A percentile compares a stretch with the other conserved stretches of the same genome.
Evolutionary conservation across 2,329 filamentous ascomycete species (phyloP).

Genomic region (Aspergillus uvarum): DNA sequence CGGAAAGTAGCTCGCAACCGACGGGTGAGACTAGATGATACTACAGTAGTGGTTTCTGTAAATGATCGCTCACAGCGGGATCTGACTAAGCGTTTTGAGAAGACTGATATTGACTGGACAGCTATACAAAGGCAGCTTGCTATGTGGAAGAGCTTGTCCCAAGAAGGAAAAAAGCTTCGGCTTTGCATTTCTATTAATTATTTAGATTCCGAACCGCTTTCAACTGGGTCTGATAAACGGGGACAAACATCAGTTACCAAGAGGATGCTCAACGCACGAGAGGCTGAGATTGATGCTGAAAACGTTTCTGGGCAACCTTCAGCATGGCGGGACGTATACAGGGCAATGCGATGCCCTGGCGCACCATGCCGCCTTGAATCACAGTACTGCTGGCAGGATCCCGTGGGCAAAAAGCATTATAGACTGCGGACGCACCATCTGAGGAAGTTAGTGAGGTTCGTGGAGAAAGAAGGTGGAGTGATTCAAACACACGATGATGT

Average conservation of each 20-base stretch:
- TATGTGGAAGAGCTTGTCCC: conserved; percentile 21
- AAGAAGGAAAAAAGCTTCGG: conserved; percentile 23
- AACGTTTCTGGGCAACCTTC: conserved; percentile 24
- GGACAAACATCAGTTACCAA: conserved; percentile 17
- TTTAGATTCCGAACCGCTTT: conserved; percentile 17
- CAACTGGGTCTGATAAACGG: neutral
- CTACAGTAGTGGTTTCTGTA: conserved; percentile 20
- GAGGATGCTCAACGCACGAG: conserved; percentile 28
- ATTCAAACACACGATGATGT: conserved; percentile 10
- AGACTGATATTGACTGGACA: conserved; percentile 24
- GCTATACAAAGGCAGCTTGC: conserved; percentile 24
- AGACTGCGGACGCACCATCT: conserved; percentile 1
- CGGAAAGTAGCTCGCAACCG: conserved; percentile 21
- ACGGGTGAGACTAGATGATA: conserved; percentile 26
- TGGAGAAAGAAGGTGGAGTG: conserved; percentile 5
- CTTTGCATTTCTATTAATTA: conserved; percentile 29
- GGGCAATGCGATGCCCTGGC: conserved; percentile 31
- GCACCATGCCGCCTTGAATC: conserved; percentile 24
- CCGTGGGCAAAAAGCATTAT: conserved; percentile 8
- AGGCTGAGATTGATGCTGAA: conserved; percentile 26
- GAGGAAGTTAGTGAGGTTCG: conserved; percentile 15
- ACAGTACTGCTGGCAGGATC: conserved; percentile 12
- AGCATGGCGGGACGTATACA: conserved; percentile 34
- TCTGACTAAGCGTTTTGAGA: conserved; percentile 25
- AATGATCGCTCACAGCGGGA: conserved; percentile 22